Base-by-base conservation (phyloP, 2,329 filamentous ascomycete species). In the Teratosphaeriaceae sp. region DNA sequence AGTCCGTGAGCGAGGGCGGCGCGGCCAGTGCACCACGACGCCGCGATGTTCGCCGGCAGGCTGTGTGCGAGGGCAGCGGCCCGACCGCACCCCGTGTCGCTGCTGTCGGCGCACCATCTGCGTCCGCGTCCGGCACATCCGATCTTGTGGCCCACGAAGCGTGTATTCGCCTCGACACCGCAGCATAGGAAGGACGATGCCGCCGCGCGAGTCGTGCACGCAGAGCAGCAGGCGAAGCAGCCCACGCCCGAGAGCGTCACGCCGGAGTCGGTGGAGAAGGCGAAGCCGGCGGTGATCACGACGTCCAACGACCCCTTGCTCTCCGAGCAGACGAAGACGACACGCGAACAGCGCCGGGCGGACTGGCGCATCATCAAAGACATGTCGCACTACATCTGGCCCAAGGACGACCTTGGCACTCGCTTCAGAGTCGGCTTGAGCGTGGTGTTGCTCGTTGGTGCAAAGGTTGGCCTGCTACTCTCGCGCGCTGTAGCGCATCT, bases 331-430 rank as follows among this genome's bases (percentile, higher is more conserved):
- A 82, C 79, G 1, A 61, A 78, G 59, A 80, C 79, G 39, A 82
- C 80, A 16, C 81, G 89, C 56, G 87, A 96, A 67, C 94, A 98
- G 74, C 80, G 92, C 56, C 94, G 89, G 68, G 90, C 89, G 7
- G 92, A 98, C 61, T 96, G 90, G 90, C 89, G 89, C 37, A 98
- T 98, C 54, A 92, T 98, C 74, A 94, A 85, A 68, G 90, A 98
- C 65, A 97, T 98, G 90, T 82, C 84, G 47, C 82, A 82, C 49
- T 98, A 98, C 65, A 72, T 98, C 18, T 98, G 92, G 92, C 92
- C 92, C 18, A 94, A 92, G 67, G 73, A 89, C 64, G 86, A 85
- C 60, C 65, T 85, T 57, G 82, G 82, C 43, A 94, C 88, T 3
- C 87, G 94, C 62, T 69, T 89, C 49, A 82, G 92, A 49, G 92